Evolutionary conservation across 179 eudicot genomes (phyloP).

Genomic region (Kewa caespitosa): DNA sequence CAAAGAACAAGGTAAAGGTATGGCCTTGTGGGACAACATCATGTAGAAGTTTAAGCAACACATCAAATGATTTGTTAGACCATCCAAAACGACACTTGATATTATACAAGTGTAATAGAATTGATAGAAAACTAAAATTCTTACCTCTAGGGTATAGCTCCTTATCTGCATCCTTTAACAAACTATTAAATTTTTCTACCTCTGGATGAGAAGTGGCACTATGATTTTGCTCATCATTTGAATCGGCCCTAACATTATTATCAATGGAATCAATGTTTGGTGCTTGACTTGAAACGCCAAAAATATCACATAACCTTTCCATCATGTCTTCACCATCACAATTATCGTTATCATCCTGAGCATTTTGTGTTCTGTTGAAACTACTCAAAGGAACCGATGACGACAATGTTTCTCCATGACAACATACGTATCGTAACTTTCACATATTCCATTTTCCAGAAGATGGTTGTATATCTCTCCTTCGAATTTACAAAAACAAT

Average conservation of each 20-base stretch:
- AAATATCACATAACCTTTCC: not conserved
- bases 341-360: not conserved
- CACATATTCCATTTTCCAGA: not conserved
- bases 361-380: not conserved
- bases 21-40: not conserved
- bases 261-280: not conserved
- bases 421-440: not conserved
- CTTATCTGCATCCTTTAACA: not conserved
- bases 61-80: conserved; percentile 11
- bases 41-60: not conserved
- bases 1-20: not conserved
- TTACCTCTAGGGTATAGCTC: not conserved
- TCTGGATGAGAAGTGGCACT: no score
- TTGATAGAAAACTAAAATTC: not conserved
- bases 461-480: conserved; percentile 1
- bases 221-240: not conserved
- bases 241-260: not conserved
- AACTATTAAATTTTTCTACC: not conserved
- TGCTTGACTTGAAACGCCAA: not conserved
- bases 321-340: not conserved
- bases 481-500: not conserved
- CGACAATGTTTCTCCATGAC: not conserved
- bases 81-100: conserved; percentile 1
- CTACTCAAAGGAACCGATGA: not conserved
- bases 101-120: not conserved